Evolutionary conservation across 2,329 filamentous ascomycete species (phyloP).

Genomic region (Apiospora kogelbergensis): DNA sequence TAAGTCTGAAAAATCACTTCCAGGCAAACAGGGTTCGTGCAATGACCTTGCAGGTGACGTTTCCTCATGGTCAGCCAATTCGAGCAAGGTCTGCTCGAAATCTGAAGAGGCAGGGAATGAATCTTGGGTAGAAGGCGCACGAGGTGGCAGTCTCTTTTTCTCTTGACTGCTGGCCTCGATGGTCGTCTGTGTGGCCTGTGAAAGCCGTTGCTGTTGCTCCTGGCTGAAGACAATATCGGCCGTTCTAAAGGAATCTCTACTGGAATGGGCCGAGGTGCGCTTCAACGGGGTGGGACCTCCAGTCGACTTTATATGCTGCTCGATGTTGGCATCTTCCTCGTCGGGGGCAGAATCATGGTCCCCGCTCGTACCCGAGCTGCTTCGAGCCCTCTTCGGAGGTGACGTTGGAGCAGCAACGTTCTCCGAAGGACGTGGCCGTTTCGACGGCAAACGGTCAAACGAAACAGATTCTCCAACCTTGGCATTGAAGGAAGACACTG

Average conservation of each 20-base stretch:
- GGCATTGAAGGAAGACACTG: neutral
- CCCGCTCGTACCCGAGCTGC: neutral
- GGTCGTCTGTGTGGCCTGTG: slow-evolving; percentile 33
- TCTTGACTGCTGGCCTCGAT: slow-evolving; percentile 27
- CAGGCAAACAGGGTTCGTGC: neutral
- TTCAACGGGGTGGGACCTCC: neutral
- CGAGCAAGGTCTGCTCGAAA: slow-evolving; percentile 24
- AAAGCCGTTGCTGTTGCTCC: slow-evolving; percentile 14
- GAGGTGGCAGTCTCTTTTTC: slow-evolving; percentile 18
- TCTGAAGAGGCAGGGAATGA: slow-evolving; percentile 25
- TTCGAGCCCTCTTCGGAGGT: neutral
- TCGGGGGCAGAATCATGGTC: neutral
- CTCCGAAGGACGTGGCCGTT: neutral
- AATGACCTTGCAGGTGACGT: neutral
- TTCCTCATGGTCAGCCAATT: slow-evolving; percentile 20
- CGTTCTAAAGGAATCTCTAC: neutral
- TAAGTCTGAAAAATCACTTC: neutral
- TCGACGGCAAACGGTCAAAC: neutral
- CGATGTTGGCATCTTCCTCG: neutral
- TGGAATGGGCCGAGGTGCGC: neutral
- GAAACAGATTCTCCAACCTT: neutral
- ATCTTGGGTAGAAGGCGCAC: slow-evolving; percentile 17
- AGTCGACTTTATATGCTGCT: neutral
- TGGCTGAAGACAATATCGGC: slow-evolving; percentile 32
- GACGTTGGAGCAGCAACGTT: neutral